Evolutionary conservation across 2,329 filamentous ascomycete genomes (phyloP), one percentile per base, ranked within the genome.

Genomic region (Neofusicoccum cordaticola): DNA sequence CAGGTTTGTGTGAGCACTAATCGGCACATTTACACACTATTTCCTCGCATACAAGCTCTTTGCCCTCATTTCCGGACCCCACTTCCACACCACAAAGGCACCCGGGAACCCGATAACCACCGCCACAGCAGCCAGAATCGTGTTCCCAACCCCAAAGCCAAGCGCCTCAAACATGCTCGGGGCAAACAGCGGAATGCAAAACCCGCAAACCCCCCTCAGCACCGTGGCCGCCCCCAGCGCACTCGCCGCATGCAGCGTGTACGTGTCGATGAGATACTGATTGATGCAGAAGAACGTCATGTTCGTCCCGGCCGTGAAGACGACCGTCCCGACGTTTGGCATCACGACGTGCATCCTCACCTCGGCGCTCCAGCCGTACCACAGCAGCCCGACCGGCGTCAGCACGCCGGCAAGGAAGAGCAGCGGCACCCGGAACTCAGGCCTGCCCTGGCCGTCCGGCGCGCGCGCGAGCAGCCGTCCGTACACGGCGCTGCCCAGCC

Each of bases 251-350:
- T 81, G 81, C 1, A 78, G 72, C 0, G 80, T 80, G 66, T 80
- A 83, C 0, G 78, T 76, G 63, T 89, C 86, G 15, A 90, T 83
- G 1, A 89, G 79, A 68, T 90, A 90, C 2, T 85, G 86, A 53
- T 87, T 84, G 48, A 85, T 82, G 35, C 84, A 84, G 71, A 85
- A 84, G 67, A 87, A 89, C 0, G 81, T 78, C 0, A 84, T 78
- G 48, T 87, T 83, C 63, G 85, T 82, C 0, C 85, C 86, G 0
- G 81, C 74, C 0, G 84, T 83, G n/a, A 87, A 83, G 2, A 86
- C 78, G 0, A 79, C 77, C 2, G 85, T 83, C 1, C 86, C 87
- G 41, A 88, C 79, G 65, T 88, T 86, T 0, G 85, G 85, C 6
- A 86, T 77, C 52, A 88, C 84, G 84, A 85, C 88, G 68, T 86